phyloP scores from a whole-genome alignment of 257 asterid species.

The Lavandula angustifolia region DNA sequence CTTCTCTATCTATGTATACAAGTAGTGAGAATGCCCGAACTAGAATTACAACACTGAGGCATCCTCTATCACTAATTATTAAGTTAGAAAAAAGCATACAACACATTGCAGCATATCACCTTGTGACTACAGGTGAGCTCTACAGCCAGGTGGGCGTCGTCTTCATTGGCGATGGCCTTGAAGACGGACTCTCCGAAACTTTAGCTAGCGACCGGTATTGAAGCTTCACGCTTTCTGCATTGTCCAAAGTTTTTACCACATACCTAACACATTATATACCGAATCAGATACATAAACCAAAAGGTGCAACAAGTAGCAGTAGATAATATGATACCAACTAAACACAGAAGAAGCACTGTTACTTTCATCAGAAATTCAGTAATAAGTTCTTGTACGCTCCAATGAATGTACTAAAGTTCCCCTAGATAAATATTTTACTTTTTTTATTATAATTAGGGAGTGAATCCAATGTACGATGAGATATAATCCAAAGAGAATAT shows the following conservation, averaged over 20 bases:
- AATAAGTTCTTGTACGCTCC: not conserved
- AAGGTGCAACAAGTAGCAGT: not conserved
- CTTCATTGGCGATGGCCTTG: constrained; percentile 52
- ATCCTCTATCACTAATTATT: not conserved
- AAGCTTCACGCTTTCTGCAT: constrained; percentile 95
- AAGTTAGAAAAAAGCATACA: not conserved
- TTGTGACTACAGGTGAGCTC: constrained; percentile 15
- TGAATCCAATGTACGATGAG: not conserved
- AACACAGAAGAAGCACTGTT: not conserved
- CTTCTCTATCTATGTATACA: not conserved
- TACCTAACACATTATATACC: constrained; percentile 57
- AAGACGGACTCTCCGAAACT: constrained; percentile 51
- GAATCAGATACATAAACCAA: constrained; percentile 18
- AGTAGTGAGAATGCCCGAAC: constrained; percentile 3
- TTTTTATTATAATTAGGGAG: constrained; percentile 12
- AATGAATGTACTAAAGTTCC: not conserved
- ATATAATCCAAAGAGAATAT: constrained; percentile 3
- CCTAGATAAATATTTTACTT: not conserved
- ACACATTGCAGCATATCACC: not conserved
- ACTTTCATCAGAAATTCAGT: not conserved
- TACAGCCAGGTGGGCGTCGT: constrained; percentile 64
- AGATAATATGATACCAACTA: not conserved
- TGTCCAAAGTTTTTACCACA: constrained; percentile 95
- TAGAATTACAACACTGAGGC: constrained; percentile 3
- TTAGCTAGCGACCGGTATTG: constrained; percentile 91